Evolutionary conservation across 805 yeast genomes (phyloP), one percentile per base, ranked within the genome.

Genomic region (Candida orba): DNA sequence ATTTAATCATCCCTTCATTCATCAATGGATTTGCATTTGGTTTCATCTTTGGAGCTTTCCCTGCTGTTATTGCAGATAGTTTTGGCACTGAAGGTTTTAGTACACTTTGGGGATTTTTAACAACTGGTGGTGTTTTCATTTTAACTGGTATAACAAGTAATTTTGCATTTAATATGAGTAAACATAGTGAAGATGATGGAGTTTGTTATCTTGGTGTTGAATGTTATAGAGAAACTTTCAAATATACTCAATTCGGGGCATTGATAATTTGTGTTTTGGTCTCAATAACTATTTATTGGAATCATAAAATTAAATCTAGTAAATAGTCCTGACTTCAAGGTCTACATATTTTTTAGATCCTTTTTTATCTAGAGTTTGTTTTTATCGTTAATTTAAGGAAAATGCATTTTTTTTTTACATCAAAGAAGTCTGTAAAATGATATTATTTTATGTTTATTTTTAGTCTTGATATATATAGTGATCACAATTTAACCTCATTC

Each of bases 71-170:
- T 25, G 89, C 89, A 0, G 95, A 84, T 49, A 65, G 69, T 13
- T 83, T 82, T 63, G 90, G 90, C 2, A 73, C 85, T 0, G 68
- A 64, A 7, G 73, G 78, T 0, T 84, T 82, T 58, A 78, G 88
- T 20, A 81, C 90, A 0, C 71, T 81, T 1, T 84, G 93, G 91
- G 88, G 91, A 0, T 63, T 84, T 34, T 62, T 78, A 14, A 81
- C 89, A 22, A 79, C 88, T 0, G 90, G 90, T 8, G 87, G 88
- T 1, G 62, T 82, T 18, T 37, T 76, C 4, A 65, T 75, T 0
- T 72, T 84, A 34, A 76, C 75, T 52, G 40, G 68, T 3, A 67
- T 83, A 48, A 78, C 80, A 39, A 71, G 71, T 44, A 65, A 70
- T 39, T 73, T 84, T 51, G 88, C 87, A 2, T 44, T 52, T 9